Percentiles rank a stretch among this genome's conserved stretches.
Conservation (phyloP, 768 basidiomycete genomes). For the Lactarius hatsudake region DNA sequence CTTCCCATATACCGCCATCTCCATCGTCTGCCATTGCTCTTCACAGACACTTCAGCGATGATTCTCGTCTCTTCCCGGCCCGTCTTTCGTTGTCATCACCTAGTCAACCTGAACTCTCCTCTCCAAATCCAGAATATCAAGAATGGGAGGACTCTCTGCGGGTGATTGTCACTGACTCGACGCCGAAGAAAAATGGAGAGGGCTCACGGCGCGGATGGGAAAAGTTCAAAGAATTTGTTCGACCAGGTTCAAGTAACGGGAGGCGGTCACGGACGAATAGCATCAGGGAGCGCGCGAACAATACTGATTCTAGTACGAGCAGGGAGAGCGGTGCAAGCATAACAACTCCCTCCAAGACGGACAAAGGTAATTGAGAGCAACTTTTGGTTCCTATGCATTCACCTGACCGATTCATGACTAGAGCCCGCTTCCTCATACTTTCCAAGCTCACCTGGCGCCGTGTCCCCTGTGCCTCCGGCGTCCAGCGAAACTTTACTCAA, state of each 20-base stretch:
- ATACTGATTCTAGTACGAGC: constrained; percentile 46
- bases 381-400: background rate
- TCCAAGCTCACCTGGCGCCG: constrained; percentile 53
- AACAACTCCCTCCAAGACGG: constrained; percentile 20
- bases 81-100: constrained; percentile 63
- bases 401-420: constrained; percentile 6
- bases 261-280: constrained; percentile 80
- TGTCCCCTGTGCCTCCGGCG: constrained; percentile 77
- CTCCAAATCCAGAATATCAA: constrained; percentile 35
- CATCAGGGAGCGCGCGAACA: constrained; percentile 61
- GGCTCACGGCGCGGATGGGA: constrained; percentile 63
- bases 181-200: constrained; percentile 58
- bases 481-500: constrained; percentile 67
- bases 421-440: constrained; percentile 32
- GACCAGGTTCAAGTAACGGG: constrained; percentile 63
- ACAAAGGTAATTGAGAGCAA: constrained; percentile 22
- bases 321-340: constrained; percentile 31
- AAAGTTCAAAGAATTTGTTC: constrained; percentile 64
- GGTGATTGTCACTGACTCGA: constrained; percentile 30
- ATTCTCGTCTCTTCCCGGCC: constrained; percentile 57
- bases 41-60: constrained; percentile 43
- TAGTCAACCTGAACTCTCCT: constrained; percentile 59
- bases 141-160: constrained; percentile 34
- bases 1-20: constrained; percentile 46
- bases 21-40: constrained; percentile 48